Percentiles rank a stretch among this genome's conserved stretches.
Evolutionary conservation across 176 grass and related monocot genomes (phyloP).

Genomic region (Metroxylon sagu): DNA sequence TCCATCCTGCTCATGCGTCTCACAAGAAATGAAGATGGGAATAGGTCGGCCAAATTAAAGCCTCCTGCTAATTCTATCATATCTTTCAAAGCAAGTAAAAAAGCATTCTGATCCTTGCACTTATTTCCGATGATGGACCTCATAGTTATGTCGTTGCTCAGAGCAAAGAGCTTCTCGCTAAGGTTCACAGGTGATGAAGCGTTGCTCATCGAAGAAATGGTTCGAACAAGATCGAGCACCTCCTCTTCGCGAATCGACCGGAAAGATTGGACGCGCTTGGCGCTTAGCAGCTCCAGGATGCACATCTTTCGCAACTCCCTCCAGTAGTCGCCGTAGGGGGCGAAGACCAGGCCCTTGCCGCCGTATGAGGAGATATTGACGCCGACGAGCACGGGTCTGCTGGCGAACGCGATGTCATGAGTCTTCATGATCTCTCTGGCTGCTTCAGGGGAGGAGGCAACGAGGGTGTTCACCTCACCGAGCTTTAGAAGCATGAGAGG

Average conservation of each 20-base stretch:
- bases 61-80: slow-evolving; percentile 9
- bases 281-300: slow-evolving; percentile 27
- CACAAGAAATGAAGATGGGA: slow-evolving; percentile 17
- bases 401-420: slow-evolving; percentile 27
- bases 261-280: slow-evolving; percentile 34
- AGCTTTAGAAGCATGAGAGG: slow-evolving; percentile 31
- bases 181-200: slow-evolving; percentile 5
- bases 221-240: slow-evolving; percentile 12
- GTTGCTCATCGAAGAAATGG: neutral
- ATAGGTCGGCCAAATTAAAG: slow-evolving; percentile 29
- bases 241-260: slow-evolving; percentile 17
- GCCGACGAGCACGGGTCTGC: slow-evolving; percentile 8
- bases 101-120: slow-evolving; percentile 14
- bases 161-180: slow-evolving; percentile 1
- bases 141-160: slow-evolving; percentile 10
- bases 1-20: slow-evolving; percentile 6
- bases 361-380: slow-evolving; percentile 16
- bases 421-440: slow-evolving; percentile 32
- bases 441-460: slow-evolving; percentile 33
- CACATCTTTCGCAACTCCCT: slow-evolving; percentile 30
- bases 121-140: slow-evolving; percentile 23
- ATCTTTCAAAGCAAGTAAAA: slow-evolving; percentile 13
- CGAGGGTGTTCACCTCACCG: slow-evolving; percentile 24
- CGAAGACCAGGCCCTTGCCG: slow-evolving; percentile 20
- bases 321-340: slow-evolving; percentile 32